phyloP scores from a whole-genome alignment of 805 yeast genomes.

The Kazachstania martiniae region DNA sequence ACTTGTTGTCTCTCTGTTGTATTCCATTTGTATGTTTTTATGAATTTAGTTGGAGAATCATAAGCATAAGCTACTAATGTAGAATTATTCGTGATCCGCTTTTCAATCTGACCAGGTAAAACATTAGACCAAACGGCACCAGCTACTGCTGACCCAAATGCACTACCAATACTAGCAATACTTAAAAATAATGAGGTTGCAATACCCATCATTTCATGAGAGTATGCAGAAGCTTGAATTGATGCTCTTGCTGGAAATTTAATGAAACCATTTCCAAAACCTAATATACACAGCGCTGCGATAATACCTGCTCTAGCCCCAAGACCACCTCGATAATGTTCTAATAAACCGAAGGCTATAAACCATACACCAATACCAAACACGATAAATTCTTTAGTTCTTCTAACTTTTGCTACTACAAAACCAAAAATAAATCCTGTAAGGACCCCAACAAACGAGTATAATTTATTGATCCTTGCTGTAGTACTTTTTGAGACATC shows the following conservation, averaged over 20 bases:
- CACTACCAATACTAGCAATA: constrained; percentile 48
- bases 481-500: constrained; percentile 45
- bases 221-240: constrained; percentile 42
- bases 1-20: constrained; percentile 42
- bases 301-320: constrained; percentile 44
- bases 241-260: constrained; percentile 57
- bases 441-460: constrained; percentile 55
- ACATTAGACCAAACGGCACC: constrained; percentile 52
- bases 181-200: constrained; percentile 46
- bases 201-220: constrained; percentile 55
- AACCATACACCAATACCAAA: constrained; percentile 51
- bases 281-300: constrained; percentile 51
- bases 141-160: constrained; percentile 49
- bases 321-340: constrained; percentile 41
- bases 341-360: constrained; percentile 47
- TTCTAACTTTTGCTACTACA: constrained; percentile 37
- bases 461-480: constrained; percentile 49
- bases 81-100: constrained; percentile 28
- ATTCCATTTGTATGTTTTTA: constrained; percentile 41
- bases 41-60: constrained; percentile 39
- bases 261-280: constrained; percentile 66
- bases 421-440: constrained; percentile 49
- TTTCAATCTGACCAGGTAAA: constrained; percentile 33
- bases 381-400: constrained; percentile 47
- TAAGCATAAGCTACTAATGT: constrained; percentile 33